phyloP scores from a whole-genome alignment of 2,329 filamentous ascomycete species.

The Phyllosticta citrichinensis region DNA sequence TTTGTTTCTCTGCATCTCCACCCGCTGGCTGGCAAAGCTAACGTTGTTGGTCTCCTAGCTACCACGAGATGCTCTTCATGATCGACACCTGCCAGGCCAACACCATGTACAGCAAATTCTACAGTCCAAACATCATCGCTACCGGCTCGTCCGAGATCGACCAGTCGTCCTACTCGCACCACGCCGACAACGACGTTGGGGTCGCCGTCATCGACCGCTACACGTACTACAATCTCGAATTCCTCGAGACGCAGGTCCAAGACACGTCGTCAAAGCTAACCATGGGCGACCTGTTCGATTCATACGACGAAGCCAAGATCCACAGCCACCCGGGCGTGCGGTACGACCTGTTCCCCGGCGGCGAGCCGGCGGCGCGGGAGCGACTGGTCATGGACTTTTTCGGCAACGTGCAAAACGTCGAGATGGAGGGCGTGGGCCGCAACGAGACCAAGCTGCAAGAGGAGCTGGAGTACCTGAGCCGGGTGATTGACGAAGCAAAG shows the following conservation, averaged over 20 bases:
- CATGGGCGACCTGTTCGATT: constrained; percentile 89
- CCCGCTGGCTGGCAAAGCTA: not conserved
- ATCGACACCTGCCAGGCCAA: constrained; percentile 99
- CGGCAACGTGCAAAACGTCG: constrained; percentile 94
- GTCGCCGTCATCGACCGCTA: constrained; percentile 97
- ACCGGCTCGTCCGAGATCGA: constrained; percentile 95
- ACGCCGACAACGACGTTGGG: constrained; percentile 94
- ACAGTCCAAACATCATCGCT: constrained; percentile 95
- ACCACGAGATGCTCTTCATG: constrained; percentile 98
- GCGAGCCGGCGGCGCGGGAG: constrained; percentile 64
- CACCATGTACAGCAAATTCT: constrained; percentile 97
- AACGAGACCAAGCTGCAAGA: constrained; percentile 44
- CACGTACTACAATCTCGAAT: constrained; percentile 97
- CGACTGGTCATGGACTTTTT: constrained; percentile 94
- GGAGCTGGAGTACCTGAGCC: constrained; percentile 64
- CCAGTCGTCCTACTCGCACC: constrained; percentile 93
- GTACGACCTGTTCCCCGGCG: constrained; percentile 89
- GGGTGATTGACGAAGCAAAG: constrained; percentile 46
- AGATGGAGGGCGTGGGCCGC: constrained; percentile 55
- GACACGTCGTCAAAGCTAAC: constrained; percentile 82
- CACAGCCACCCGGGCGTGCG: constrained; percentile 85
- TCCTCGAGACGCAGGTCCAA: constrained; percentile 80
- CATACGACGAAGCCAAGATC: constrained; percentile 89
- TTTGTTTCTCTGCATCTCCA: constrained; percentile 23
- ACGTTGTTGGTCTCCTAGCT: constrained; percentile 39